Evolutionary conservation across 805 yeast genomes (phyloP), one percentile per base, ranked within the genome.

Genomic region (Metschnikowia picachoensis): DNA sequence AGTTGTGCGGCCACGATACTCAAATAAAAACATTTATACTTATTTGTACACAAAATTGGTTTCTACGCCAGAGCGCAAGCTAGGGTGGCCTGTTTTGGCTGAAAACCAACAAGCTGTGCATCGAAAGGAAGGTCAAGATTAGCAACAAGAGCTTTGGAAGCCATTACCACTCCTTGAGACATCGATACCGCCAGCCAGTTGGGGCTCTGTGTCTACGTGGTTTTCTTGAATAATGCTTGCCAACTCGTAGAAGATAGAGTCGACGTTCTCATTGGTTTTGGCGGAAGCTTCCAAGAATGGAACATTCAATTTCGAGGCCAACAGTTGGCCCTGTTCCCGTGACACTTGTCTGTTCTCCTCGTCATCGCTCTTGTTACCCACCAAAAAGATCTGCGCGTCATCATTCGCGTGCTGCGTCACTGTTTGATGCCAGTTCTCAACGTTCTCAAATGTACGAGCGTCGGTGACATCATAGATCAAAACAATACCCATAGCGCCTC

Each of bases 281-380:
- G 99, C 99, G 69, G 94, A 83, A 29, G 98, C 95, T 73, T 94
- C 99, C 62, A 94, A 76, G 68, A 94, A 94, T 29, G 96, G 95
- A 46, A 94, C 76, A 46, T 87, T 87, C 57, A 94, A 77, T 66
- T 86, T 95, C 48, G 82, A 77, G 27, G 98, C 97, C 55, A 94
- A 74, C 16, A 79, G 81, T 64, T 86, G 88, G 60, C 98, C 99
- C 67, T 92, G 96, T 61, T 92, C 96, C 47, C 79, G 76, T 20
- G 91, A 74, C 11, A 94, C 95, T 47, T 85, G 91, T 68, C 99
- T 83, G 56, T 86, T 79, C 50, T 83, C 92, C 43, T 78, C 83
- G 70, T 91, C 94, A 62, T 94, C 99, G 65, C 87, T 84, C 75
- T 94, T 94, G 77, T 94, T 94, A 53, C 97, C 99, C 13, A 94